A percentile compares a stretch with the other conserved stretches of the same genome.
Evolutionary conservation across 1,284 basidiomycete species (phyloP).

Genomic region (Singerocomus inundabilis): DNA sequence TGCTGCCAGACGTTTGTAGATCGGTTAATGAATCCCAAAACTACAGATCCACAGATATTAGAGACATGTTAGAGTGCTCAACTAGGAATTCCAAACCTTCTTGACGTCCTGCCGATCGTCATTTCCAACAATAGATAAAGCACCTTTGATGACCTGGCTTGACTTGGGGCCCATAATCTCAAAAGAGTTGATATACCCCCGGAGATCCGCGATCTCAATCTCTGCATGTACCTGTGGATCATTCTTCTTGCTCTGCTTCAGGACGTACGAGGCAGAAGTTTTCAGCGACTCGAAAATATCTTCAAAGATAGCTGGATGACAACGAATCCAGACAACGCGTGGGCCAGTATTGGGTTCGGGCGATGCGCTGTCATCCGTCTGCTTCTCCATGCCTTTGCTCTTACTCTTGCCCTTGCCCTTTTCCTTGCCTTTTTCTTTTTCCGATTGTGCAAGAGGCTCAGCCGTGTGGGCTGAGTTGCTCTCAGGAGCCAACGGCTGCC

Average conservation of each 20-base stretch:
- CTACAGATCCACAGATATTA: conserved; percentile 37
- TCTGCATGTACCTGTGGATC: conserved; percentile 35
- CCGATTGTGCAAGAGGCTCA: not conserved
- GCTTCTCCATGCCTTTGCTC: conserved; percentile 19
- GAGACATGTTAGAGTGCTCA: not conserved
- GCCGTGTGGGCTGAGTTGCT: not conserved
- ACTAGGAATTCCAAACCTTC: conserved; percentile 41
- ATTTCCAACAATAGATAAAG: conserved; percentile 55
- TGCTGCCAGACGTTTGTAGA: conserved; percentile 61
- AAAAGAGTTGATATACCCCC: conserved; percentile 72
- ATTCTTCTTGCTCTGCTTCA: conserved; percentile 43
- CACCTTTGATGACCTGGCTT: conserved; percentile 75
- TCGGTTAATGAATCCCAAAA: conserved; percentile 66
- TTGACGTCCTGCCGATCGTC: conserved; percentile 59
- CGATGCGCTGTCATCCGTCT: conserved; percentile 15
- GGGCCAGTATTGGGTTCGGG: conserved; percentile 1
- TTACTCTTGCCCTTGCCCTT: conserved; percentile 15
- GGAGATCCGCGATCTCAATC: conserved; percentile 68
- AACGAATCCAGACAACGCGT: conserved; percentile 69
- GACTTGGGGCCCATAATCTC: conserved; percentile 86
- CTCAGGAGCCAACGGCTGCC: conserved; percentile 47
- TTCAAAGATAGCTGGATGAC: conserved; percentile 72
- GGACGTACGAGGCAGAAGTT: conserved; percentile 46
- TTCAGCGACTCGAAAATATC: conserved; percentile 54
- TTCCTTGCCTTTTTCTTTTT: conserved; percentile 13